phyloP scores from a whole-genome alignment of 306 rosid species.

The Glycyrrhiza uralensis region DNA sequence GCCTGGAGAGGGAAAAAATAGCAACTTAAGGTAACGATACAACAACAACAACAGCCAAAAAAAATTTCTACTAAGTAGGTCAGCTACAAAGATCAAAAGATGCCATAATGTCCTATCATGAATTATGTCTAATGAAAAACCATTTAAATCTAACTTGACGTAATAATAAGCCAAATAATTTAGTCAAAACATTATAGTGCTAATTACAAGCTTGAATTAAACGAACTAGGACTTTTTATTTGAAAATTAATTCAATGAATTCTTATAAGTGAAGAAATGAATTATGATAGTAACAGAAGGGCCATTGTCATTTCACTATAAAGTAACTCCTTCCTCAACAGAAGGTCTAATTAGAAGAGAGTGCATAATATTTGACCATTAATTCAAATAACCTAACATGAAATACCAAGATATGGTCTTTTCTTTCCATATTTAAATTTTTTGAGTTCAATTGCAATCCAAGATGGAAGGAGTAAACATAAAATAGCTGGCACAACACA shows the following conservation, averaged over 20 bases:
- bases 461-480: conserved; percentile 7
- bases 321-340: not conserved
- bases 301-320: not conserved
- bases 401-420: not conserved
- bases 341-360: not conserved
- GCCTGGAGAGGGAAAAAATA: conserved; percentile 45
- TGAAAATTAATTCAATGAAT: not conserved
- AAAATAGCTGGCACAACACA: not conserved
- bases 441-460: not conserved
- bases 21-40: not conserved
- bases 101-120: not conserved
- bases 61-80: not conserved
- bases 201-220: not conserved
- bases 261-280: not conserved
- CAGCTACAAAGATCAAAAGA: not conserved
- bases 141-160: not conserved
- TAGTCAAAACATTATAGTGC: not conserved
- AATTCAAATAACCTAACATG: not conserved
- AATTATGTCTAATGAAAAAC: not conserved
- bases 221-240: not conserved
- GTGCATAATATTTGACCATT: not conserved
- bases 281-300: not conserved
- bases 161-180: not conserved
- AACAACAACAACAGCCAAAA: not conserved
- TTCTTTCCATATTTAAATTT: not conserved